Percentiles rank a stretch among this genome's conserved stretches.
Conservation (phyloP, 2,329 filamentous ascomycete genomes). For the Coniella vitis region DNA sequence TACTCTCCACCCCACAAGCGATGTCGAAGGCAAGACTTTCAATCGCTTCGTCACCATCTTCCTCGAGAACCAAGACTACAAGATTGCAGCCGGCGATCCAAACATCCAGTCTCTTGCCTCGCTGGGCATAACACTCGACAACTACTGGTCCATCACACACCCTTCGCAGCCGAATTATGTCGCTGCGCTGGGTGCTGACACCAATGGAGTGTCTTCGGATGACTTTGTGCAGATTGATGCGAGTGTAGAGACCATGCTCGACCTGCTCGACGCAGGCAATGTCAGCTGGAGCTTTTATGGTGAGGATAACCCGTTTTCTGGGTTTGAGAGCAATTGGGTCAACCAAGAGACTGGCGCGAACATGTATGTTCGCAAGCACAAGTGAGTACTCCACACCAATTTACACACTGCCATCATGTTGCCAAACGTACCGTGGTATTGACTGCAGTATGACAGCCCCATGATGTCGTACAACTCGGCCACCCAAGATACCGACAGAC, state of each 20-base stretch:
- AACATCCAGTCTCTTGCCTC: constrained; percentile 42
- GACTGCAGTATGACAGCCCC: constrained; percentile 17
- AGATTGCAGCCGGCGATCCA: constrained; percentile 40
- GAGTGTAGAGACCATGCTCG: constrained; percentile 40
- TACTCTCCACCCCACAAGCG: constrained; percentile 35
- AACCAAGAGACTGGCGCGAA: constrained; percentile 49
- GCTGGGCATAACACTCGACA: constrained; percentile 48
- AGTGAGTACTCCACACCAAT: constrained; percentile 30
- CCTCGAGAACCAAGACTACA: constrained; percentile 52
- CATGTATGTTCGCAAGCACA: constrained; percentile 61
- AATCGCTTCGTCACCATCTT: constrained; percentile 54
- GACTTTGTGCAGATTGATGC: constrained; percentile 36
- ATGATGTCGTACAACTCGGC: constrained; percentile 27
- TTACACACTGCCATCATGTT: no score
- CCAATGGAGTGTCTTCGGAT: constrained; percentile 49
- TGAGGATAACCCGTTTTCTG: constrained; percentile 45
- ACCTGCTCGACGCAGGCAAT: constrained; percentile 39
- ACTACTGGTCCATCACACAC: constrained; percentile 49
- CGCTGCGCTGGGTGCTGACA: constrained; percentile 49
- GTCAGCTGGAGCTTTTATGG: constrained; percentile 48
- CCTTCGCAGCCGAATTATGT: constrained; percentile 58
- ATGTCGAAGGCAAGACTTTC: constrained; percentile 47
- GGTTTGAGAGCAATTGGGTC: constrained; percentile 42
- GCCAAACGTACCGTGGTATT: background rate
- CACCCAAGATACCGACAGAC: constrained; percentile 21